Percentiles rank a stretch among this genome's conserved stretches.
Conservation (phyloP, 2,329 filamentous ascomycete species). For the Paracorniculantispora psalliotae region DNA sequence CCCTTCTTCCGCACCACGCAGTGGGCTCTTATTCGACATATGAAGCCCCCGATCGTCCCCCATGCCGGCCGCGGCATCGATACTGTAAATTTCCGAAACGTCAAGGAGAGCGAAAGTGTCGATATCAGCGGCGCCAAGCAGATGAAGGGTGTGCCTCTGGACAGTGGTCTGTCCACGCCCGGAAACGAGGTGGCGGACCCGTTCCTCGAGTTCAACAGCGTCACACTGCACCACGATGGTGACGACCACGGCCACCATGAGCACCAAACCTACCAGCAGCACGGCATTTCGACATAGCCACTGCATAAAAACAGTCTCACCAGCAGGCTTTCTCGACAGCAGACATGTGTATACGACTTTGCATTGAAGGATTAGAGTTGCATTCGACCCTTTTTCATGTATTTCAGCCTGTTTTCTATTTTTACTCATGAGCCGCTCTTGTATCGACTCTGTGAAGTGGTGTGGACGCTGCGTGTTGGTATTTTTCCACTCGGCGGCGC, state of each 20-base stretch:
- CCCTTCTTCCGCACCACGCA: conserved; percentile 95
- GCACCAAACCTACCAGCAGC: conserved; percentile 21
- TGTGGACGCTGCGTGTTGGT: neutral
- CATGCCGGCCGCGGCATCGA: conserved; percentile 86
- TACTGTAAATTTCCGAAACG: conserved; percentile 94
- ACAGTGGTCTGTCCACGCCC: conserved; percentile 80
- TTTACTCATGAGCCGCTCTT: neutral
- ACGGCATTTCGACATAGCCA: conserved; percentile 17
- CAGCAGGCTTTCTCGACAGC: conserved; percentile 18
- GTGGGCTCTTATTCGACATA: conserved; percentile 94
- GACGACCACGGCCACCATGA: conserved; percentile 55
- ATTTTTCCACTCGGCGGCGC: neutral
- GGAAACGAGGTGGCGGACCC: conserved; percentile 79
- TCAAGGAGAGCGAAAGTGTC: conserved; percentile 94
- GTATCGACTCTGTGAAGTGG: neutral
- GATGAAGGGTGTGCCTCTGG: conserved; percentile 72
- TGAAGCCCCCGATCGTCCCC: conserved; percentile 96
- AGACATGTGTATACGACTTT: conserved; percentile 12
- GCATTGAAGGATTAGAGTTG: conserved; percentile 10
- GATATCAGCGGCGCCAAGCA: conserved; percentile 65
- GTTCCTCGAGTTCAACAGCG: conserved; percentile 98
- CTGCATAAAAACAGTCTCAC: neutral
- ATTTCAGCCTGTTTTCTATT: conserved; percentile 7
- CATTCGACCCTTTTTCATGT: neutral
- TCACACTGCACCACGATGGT: conserved; percentile 93